Evolutionary conservation across 306 rosid genomes (phyloP).

Genomic region (Alnus glutinosa): DNA sequence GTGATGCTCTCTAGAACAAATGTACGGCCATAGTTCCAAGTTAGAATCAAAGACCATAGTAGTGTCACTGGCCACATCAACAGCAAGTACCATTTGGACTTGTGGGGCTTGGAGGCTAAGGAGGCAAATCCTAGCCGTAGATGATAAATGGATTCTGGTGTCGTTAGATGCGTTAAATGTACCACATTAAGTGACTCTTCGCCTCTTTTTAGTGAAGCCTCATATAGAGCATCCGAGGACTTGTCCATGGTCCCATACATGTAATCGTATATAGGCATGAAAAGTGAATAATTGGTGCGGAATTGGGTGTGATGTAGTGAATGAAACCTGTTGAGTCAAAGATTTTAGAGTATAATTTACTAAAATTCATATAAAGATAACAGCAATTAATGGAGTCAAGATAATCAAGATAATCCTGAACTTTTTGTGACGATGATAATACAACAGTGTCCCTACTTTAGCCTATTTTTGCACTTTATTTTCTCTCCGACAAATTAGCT

Average conservation of each 20-base stretch:
- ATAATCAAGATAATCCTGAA: no score
- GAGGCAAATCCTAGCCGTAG: constrained; percentile 35
- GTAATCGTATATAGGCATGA: constrained; percentile 43
- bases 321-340: constrained; percentile 29
- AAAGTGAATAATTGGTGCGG: constrained; percentile 41
- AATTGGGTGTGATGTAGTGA: constrained; percentile 56
- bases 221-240: constrained; percentile 21
- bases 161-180: constrained; percentile 40
- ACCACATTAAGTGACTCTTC: constrained; percentile 34
- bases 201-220: constrained; percentile 22
- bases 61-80: constrained; percentile 47
- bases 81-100: constrained; percentile 33
- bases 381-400: no score
- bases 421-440: no score
- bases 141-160: constrained; percentile 37
- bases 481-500: no score
- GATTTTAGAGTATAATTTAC: no score
- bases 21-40: constrained; percentile 27
- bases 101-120: constrained; percentile 36
- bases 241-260: constrained; percentile 38
- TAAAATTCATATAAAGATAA: no score
- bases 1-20: constrained; percentile 34
- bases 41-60: constrained; percentile 16
- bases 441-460: no score
- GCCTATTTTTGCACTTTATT: no score